Evolutionary conservation across 306 rosid species (phyloP).

Genomic region (Ceratonia siliqua): DNA sequence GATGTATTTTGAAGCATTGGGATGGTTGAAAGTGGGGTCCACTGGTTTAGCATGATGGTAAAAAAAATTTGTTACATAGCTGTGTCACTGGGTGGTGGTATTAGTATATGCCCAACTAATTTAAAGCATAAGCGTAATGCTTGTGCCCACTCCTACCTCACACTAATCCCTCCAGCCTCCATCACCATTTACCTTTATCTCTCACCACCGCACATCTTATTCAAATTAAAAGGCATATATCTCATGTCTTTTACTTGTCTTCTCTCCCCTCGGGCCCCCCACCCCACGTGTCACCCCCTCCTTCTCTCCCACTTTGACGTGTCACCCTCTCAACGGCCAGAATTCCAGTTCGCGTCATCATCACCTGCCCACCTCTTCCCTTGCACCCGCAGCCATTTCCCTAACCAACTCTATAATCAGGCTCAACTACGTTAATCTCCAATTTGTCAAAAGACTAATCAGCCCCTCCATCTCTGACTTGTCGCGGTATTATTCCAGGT

Average conservation of each 20-base stretch:
- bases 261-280: not conserved
- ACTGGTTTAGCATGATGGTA: constrained; percentile 34
- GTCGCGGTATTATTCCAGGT: not conserved
- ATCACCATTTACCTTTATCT: not conserved
- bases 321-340: constrained; percentile 50
- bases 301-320: constrained; percentile 35
- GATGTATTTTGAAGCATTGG: constrained; percentile 23
- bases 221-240: constrained; percentile 22
- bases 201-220: constrained; percentile 8
- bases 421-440: not conserved
- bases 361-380: constrained; percentile 40
- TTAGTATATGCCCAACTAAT: constrained; percentile 47
- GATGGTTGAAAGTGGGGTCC: constrained; percentile 37
- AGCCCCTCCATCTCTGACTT: not conserved
- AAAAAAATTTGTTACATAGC: no score
- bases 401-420: not conserved
- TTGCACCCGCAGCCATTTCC: constrained; percentile 30
- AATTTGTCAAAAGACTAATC: not conserved
- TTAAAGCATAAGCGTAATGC: constrained; percentile 40
- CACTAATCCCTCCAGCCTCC: constrained; percentile 43
- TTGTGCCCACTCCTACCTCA: constrained; percentile 49
- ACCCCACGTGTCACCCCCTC: constrained; percentile 53
- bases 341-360: constrained; percentile 56
- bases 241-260: no score
- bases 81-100: no score